Evolutionary conservation across 805 yeast genomes (phyloP).

Genomic region (Saccharomycopsis sp.): DNA sequence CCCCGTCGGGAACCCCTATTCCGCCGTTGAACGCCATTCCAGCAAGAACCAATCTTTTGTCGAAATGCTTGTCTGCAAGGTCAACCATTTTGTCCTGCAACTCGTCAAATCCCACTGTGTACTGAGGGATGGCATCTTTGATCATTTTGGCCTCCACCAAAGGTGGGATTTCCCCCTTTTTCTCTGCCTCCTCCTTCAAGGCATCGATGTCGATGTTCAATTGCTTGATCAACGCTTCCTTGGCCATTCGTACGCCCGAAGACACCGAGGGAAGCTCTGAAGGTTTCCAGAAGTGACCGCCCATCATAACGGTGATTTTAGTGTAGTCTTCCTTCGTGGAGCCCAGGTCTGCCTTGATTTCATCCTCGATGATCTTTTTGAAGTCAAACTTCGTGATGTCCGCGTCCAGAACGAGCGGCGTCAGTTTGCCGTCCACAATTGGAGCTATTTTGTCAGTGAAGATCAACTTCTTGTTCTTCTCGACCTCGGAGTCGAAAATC

Average conservation of each 20-base stretch:
- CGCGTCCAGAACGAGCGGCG: background rate
- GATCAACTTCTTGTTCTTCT: conserved; percentile 41
- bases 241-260: conserved; percentile 29
- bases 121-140: conserved; percentile 70
- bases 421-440: conserved; percentile 3
- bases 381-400: background rate
- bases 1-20: conserved; percentile 86
- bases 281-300: conserved; percentile 59
- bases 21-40: conserved; percentile 80
- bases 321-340: conserved; percentile 40
- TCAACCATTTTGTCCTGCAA: conserved; percentile 24
- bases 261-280: conserved; percentile 20
- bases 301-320: conserved; percentile 83
- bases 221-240: conserved; percentile 34
- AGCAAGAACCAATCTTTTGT: conserved; percentile 46
- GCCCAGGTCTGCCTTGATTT: conserved; percentile 18
- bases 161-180: background rate
- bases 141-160: conserved; percentile 25
- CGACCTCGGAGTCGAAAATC: conserved; percentile 84
- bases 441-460: conserved; percentile 18
- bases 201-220: conserved; percentile 31
- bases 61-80: conserved; percentile 25
- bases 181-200: conserved; percentile 18
- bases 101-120: conserved; percentile 58
- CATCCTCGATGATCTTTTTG: conserved; percentile 15